Evolutionary conservation across 2,329 filamentous ascomycete genomes (phyloP), one percentile per base, ranked within the genome.

Genomic region (Dothistroma pini): DNA sequence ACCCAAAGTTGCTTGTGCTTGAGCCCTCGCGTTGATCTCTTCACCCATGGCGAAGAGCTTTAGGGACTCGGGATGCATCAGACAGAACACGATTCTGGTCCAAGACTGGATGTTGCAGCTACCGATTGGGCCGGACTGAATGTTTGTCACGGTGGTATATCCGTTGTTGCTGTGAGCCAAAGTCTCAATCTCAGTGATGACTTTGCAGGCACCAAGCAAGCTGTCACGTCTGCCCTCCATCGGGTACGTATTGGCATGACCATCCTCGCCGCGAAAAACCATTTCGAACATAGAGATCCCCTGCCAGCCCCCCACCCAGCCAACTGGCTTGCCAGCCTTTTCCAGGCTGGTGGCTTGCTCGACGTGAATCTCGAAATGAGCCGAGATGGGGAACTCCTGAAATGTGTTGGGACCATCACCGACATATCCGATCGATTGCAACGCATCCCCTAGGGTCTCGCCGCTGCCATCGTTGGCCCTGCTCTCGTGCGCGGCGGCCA

Each of bases 171-270:
- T 59, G 25, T 56, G 54, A 1, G 66, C 64, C 56, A 69, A 34
- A n/a, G 57, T 32, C 44, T 73, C 67, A 16, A 73, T 63, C 3
- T 64, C 64, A 16, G 54, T 48, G 44, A 69, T 70, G 34, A 71
- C 63, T 29, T 69, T 73, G 29, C 62, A 56, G 0, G 67, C 64
- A 1, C 60, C 69, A 3, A 72, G 53, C 2, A 74, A 55, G 4
- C 67, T 64, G 58, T 74, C 72, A 38, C 56, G 62, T 3, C 72
- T 64, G 11, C 62, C 57, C 21, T 67, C 52, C 68, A 73, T 71
- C 0, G 70, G 68, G 29, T 71, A 71, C 0, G 70, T 71, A 14
- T 71, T 71, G 4, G 75, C 74, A 56, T 79, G 69, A 61, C 66
- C 65, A 47, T 68, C 62, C 19, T 56, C 56, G 56, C 62, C 62